Conservation (phyloP, 164 flowering plant species). For the Stephania yunnanensis region DNA sequence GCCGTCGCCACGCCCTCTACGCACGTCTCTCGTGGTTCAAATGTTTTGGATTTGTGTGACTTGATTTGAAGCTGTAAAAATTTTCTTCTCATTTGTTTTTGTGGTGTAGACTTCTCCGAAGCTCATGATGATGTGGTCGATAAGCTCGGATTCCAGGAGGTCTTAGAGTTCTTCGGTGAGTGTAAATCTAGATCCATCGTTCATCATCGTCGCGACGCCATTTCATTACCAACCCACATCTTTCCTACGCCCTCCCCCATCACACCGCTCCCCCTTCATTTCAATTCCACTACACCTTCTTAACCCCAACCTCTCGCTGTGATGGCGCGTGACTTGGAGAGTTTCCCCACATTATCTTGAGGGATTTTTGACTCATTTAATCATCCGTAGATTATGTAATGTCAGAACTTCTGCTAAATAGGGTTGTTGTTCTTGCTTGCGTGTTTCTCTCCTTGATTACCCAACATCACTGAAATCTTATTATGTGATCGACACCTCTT, state of each 20-base stretch:
- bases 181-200: slow-evolving; percentile 52
- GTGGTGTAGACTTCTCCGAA: slow-evolving; percentile 41
- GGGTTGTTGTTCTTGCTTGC: background rate
- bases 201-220: too few species aligned
- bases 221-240: too few species aligned
- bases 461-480: too few species aligned
- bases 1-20: slow-evolving; percentile 53
- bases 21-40: slow-evolving; percentile 40
- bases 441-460: background rate
- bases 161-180: slow-evolving; percentile 77
- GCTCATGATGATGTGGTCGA: slow-evolving; percentile 53
- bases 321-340: too few species aligned
- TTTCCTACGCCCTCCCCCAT: too few species aligned
- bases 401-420: too few species aligned
- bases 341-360: too few species aligned
- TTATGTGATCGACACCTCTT: background rate
- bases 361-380: too few species aligned
- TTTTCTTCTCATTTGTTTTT: background rate
- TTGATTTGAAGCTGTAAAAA: background rate
- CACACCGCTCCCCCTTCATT: too few species aligned
- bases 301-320: too few species aligned
- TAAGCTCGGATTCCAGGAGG: slow-evolving; percentile 75
- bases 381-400: too few species aligned
- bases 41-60: background rate
- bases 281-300: too few species aligned